Evolutionary conservation across 352 stramenopile genomes (phyloP).

Genomic region (Phytophthora pisi): DNA sequence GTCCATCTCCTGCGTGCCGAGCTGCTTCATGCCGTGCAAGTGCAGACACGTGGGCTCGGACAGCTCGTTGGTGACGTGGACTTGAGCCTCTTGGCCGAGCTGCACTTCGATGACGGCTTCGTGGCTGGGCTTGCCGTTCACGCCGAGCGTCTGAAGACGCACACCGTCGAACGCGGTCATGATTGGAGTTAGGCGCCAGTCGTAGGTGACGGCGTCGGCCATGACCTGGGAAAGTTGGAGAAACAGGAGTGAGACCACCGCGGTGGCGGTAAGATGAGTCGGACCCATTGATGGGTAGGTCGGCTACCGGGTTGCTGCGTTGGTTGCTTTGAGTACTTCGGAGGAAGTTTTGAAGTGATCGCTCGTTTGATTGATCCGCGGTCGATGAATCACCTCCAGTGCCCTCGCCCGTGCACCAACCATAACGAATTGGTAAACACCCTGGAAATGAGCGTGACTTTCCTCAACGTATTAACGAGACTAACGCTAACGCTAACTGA

Average conservation of each 20-base stretch:
- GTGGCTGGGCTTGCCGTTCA: not conserved
- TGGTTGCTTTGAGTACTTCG: not conserved
- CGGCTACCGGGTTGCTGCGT: not conserved
- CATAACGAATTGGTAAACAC: not conserved
- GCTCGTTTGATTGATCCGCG: not conserved
- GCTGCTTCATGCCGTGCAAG: not conserved
- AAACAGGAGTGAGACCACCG: not conserved
- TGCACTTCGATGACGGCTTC: not conserved
- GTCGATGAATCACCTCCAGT: not conserved
- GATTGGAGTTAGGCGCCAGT: not conserved
- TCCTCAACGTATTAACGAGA: not conserved
- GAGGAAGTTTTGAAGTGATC: not conserved
- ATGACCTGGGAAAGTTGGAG: not conserved
- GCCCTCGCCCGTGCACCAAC: too few species aligned
- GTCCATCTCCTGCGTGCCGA: not conserved
- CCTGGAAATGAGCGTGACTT: not conserved
- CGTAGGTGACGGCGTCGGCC: not conserved
- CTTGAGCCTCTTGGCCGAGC: not conserved
- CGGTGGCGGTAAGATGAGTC: not conserved
- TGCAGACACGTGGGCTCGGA: not conserved
- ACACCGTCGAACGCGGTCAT: not conserved
- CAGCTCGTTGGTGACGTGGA: not conserved
- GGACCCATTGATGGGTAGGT: not conserved
- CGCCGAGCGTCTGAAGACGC: not conserved
- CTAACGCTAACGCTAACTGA: not conserved